Percentiles rank a stretch among this genome's conserved stretches.
These are phyloP conservation scores for Malassezia sp. DNA, from an alignment of 1,284 basidiomycete species.

Conservation along the genomic window DNA sequence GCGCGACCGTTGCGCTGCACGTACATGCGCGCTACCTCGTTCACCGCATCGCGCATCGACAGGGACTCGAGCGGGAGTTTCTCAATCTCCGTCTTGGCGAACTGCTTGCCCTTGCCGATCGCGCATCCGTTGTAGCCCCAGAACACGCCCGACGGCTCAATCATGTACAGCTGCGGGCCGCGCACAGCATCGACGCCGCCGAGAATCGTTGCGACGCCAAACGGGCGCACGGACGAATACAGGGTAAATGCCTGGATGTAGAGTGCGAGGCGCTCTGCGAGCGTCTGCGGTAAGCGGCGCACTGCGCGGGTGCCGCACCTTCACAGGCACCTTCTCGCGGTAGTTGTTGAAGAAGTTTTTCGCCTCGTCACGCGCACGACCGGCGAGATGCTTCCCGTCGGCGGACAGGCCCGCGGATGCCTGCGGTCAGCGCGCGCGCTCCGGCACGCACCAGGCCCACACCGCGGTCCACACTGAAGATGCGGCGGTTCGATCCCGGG, in stretches of 20 bases:
- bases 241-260: constrained; percentile 94
- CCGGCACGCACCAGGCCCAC: constrained; percentile 59
- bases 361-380: constrained; percentile 75
- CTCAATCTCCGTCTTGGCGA: constrained; percentile 96
- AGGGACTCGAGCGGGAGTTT: constrained; percentile 76
- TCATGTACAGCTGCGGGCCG: constrained; percentile 67
- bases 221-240: constrained; percentile 94
- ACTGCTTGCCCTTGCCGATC: constrained; percentile 86
- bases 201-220: constrained; percentile 84
- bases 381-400: constrained; percentile 80
- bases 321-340: constrained; percentile 64
- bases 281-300: constrained; percentile 51
- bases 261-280: constrained; percentile 71
- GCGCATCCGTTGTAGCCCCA: constrained; percentile 57
- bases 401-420: constrained; percentile 70
- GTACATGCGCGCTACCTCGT: constrained; percentile 42
- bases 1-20: constrained; percentile 4
- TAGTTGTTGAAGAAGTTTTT: constrained; percentile 65
- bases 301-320: constrained; percentile 52
- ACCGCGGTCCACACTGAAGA: constrained; percentile 84
- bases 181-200: constrained; percentile 71
- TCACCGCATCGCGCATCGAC: constrained; percentile 49
- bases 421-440: background rate
- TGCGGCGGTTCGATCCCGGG: constrained; percentile 80
- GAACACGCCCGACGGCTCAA: constrained; percentile 90